Conservation (phyloP, 352 stramenopile genomes). For the Globisporangium nunn region DNA sequence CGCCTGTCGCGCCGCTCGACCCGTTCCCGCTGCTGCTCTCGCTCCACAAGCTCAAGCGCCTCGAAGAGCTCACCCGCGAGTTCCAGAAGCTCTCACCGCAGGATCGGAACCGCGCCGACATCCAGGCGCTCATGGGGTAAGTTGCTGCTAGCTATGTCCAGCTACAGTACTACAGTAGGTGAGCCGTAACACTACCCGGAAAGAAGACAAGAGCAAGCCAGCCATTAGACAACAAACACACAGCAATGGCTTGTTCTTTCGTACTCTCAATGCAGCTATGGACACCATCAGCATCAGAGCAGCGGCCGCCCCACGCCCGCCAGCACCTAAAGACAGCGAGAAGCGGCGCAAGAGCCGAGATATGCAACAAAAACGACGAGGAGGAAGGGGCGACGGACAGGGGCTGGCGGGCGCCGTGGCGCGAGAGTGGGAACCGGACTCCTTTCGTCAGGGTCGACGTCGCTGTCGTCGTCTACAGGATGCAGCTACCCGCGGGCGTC, state of each 20-base stretch:
- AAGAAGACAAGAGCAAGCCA: not conserved
- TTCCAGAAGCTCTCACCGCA: slow-evolving; percentile 38
- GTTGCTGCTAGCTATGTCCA: no score
- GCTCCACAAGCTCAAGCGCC: slow-evolving; percentile 32
- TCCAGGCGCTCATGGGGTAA: slow-evolving; percentile 33
- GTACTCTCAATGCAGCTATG: not conserved
- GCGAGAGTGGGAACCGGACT: not conserved
- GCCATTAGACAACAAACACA: not conserved
- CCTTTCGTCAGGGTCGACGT: not conserved
- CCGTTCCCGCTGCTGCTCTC: slow-evolving; percentile 35
- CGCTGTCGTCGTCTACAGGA: slow-evolving; percentile 21
- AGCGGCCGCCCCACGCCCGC: no score
- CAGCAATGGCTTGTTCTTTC: not conserved
- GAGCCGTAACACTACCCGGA: no score
- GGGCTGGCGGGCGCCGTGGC: no score
- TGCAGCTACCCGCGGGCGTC: slow-evolving; percentile 31
- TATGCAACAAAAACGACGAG: not conserved
- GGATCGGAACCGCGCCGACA: slow-evolving; percentile 40
- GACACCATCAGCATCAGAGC: not conserved
- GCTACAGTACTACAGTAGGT: no score
- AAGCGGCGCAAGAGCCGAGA: not conserved
- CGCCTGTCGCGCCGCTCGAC: slow-evolving; percentile 26
- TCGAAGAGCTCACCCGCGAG: slow-evolving; percentile 36
- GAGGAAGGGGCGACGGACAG: not conserved
- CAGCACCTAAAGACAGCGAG: not conserved